phyloP scores from a whole-genome alignment of 495 filamentous ascomycete species.

The Neurospora terricola region DNA sequence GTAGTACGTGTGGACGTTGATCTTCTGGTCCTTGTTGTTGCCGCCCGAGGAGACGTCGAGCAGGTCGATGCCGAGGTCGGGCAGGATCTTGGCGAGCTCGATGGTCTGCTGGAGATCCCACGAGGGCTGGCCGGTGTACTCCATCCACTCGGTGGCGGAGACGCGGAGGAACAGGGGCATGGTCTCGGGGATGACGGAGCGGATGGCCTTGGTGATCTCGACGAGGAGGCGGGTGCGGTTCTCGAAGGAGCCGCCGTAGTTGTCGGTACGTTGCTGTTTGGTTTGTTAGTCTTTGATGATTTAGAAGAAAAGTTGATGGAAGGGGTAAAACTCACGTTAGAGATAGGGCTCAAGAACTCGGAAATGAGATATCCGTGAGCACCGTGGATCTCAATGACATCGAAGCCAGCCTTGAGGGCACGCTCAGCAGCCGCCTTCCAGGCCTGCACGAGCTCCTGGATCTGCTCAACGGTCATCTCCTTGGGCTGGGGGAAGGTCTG shows the following conservation, averaged over 20 bases:
- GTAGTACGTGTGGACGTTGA: slow-evolving; percentile 46
- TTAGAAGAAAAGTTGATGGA: no score
- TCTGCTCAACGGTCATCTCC: slow-evolving; percentile 51
- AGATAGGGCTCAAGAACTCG: slow-evolving; percentile 52
- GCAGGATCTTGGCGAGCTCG: slow-evolving; percentile 51
- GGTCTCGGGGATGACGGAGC: slow-evolving; percentile 42
- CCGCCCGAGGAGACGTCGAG: slow-evolving; percentile 67
- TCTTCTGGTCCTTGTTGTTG: slow-evolving; percentile 49
- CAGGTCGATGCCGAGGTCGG: slow-evolving; percentile 59
- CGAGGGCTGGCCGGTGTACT: slow-evolving; percentile 38
- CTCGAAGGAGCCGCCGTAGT: slow-evolving; percentile 48
- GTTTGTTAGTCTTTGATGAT: no score
- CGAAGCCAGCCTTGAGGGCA: slow-evolving; percentile 58
- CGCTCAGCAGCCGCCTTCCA: slow-evolving; percentile 52
- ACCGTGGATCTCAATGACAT: slow-evolving; percentile 53
- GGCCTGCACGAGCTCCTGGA: slow-evolving; percentile 49
- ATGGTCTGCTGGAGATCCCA: slow-evolving; percentile 59
- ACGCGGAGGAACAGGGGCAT: slow-evolving; percentile 63
- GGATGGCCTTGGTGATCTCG: slow-evolving; percentile 36
- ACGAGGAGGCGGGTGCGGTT: slow-evolving; percentile 42
- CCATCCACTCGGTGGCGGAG: slow-evolving; percentile 65
- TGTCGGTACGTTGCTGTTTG: slow-evolving; percentile 33
- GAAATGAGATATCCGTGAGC: slow-evolving; percentile 57
- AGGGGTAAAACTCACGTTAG: slow-evolving; percentile 28
- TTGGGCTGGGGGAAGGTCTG: slow-evolving; percentile 35